Conservation (phyloP, 768 basidiomycete species). For the Sarcomyxa edulis region DNA sequence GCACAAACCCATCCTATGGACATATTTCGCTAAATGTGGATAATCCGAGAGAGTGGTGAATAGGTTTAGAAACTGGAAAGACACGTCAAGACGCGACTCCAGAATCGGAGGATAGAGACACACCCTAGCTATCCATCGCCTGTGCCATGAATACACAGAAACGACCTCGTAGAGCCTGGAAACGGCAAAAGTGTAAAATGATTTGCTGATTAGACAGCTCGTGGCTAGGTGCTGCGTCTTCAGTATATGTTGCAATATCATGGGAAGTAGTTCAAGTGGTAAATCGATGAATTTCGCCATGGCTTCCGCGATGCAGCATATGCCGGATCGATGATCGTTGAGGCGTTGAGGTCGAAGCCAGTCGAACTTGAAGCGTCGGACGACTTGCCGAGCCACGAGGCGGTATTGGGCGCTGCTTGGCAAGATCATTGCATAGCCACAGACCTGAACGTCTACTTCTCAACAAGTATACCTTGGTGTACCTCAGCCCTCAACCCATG, state of each 20-base stretch:
- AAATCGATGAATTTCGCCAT: slow-evolving; percentile 50
- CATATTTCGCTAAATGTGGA: slow-evolving; percentile 52
- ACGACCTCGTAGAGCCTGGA: slow-evolving; percentile 52
- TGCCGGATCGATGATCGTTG: no score
- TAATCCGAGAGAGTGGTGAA: slow-evolving; percentile 54
- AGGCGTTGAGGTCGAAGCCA: no score
- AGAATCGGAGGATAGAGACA: background rate
- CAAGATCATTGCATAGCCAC: no score
- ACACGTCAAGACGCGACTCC: background rate
- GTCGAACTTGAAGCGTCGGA: no score
- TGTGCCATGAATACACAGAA: slow-evolving; percentile 69
- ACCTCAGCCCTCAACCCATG: slow-evolving; percentile 24
- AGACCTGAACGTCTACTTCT: no score
- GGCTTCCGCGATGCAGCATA: no score
- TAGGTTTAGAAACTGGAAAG: slow-evolving; percentile 49
- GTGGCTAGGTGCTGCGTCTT: slow-evolving; percentile 47
- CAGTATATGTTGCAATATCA: slow-evolving; percentile 44
- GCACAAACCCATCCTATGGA: slow-evolving; percentile 52
- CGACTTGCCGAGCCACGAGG: no score
- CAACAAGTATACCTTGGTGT: no score
- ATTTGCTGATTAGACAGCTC: slow-evolving; percentile 52
- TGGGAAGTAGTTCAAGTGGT: slow-evolving; percentile 60
- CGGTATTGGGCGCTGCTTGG: no score
- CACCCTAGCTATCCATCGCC: slow-evolving; percentile 57
- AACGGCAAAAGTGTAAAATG: slow-evolving; percentile 47